These are phyloP conservation scores for Yarrowia osloensis DNA, from an alignment of 805 yeast species.

Conservation along the genomic window DNA sequence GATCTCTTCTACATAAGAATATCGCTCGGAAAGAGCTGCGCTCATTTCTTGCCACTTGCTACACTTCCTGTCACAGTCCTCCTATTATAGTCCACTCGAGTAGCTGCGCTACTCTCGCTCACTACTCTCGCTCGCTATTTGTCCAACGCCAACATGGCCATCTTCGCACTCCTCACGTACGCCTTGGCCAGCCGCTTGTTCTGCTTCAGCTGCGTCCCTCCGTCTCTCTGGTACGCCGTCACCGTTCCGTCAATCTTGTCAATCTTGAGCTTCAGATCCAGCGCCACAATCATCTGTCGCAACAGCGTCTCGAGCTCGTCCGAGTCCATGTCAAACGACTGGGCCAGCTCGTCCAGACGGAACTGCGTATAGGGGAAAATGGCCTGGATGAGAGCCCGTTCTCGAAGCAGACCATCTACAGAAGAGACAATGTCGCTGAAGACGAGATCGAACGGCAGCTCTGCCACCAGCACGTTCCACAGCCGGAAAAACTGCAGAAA, in stretches of 20 bases:
- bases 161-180: constrained; percentile 1
- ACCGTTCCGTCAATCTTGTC: constrained; percentile 27
- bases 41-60: no score
- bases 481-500: not conserved
- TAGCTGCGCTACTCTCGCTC: no score
- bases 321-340: not conserved
- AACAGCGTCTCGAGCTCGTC: constrained; percentile 7
- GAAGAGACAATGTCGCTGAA: not conserved
- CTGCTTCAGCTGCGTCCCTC: not conserved
- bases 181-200: constrained; percentile 16
- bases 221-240: constrained; percentile 12
- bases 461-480: not conserved
- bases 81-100: no score
- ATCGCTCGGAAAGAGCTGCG: no score
- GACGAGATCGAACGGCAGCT: not conserved
- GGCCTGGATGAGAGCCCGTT: constrained; percentile 24
- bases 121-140: not conserved
- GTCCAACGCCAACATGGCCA: constrained; percentile 7
- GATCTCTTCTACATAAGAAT: no score
- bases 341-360: constrained; percentile 13
- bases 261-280: constrained; percentile 11
- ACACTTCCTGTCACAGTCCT: no score
- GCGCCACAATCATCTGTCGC: constrained; percentile 20
- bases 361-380: constrained; percentile 15
- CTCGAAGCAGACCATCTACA: not conserved